These are phyloP conservation scores for Ophiostoma australiae DNA, from an alignment of 2,329 filamentous ascomycete genomes.

Conservation along the genomic window DNA sequence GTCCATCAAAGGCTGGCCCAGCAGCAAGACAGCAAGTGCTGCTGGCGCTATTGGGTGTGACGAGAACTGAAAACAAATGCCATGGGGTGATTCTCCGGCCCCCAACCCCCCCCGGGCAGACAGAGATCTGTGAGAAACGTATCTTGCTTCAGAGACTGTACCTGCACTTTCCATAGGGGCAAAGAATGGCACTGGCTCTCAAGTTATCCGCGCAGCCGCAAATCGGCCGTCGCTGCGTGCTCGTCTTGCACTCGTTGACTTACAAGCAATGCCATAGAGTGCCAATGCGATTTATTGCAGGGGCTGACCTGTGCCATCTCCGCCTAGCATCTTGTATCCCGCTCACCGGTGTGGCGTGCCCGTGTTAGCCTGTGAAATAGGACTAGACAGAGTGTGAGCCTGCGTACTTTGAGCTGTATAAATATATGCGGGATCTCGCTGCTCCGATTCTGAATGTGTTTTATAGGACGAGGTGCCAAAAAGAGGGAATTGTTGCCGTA, in stretches of 20 bases:
- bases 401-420: neutral
- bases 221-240: neutral
- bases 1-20: neutral
- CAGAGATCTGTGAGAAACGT: neutral
- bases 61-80: neutral
- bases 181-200: neutral
- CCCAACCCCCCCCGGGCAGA: neutral
- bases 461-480: neutral
- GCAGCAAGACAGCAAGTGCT: neutral
- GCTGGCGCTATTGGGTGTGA: neutral
- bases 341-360: conserved; percentile 3
- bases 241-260: neutral
- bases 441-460: neutral
- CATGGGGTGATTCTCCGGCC: conserved; percentile 2
- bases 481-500: neutral
- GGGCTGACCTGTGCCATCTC: neutral
- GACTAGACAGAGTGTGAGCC: neutral
- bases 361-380: neutral
- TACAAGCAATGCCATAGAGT: neutral
- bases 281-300: neutral
- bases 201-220: neutral
- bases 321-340: conserved; percentile 1
- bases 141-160: neutral
- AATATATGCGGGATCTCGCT: neutral
- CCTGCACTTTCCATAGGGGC: neutral